Conservation (phyloP, 2,329 filamentous ascomycete species). For the Tolypocladium tropicale region DNA sequence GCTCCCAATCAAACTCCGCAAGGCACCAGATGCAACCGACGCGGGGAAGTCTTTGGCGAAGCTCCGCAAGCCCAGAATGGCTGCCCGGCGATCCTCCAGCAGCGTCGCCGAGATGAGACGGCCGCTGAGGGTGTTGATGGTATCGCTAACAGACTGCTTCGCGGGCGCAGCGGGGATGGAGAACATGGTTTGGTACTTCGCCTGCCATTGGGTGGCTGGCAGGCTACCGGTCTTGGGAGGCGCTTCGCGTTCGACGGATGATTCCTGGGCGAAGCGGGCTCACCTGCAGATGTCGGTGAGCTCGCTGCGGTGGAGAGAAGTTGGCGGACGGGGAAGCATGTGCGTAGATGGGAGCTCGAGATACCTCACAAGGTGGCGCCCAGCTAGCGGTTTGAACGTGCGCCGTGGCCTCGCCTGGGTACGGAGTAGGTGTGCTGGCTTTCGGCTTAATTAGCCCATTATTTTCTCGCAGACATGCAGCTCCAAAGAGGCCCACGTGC, state of each 20-base stretch:
- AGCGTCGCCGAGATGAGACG: slow-evolving; percentile 83
- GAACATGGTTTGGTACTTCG: slow-evolving; percentile 38
- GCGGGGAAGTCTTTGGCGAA: slow-evolving; percentile 96
- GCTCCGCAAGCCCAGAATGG: slow-evolving; percentile 84
- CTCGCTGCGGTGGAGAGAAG: background rate
- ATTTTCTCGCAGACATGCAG: too few species aligned
- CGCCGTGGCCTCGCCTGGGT: background rate
- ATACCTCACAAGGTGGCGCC: background rate
- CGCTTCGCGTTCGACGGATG: background rate
- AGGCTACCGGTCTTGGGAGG: background rate
- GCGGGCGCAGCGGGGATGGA: slow-evolving; percentile 66
- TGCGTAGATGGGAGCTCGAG: background rate
- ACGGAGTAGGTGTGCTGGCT: background rate
- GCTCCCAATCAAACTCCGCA: slow-evolving; percentile 77
- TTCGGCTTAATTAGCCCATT: too few species aligned
- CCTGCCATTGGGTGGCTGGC: slow-evolving; percentile 17
- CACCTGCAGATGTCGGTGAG: background rate
- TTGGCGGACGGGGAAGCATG: background rate
- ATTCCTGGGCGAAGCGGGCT: background rate
- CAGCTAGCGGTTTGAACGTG: background rate
- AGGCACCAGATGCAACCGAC: slow-evolving; percentile 85
- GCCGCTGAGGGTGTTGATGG: slow-evolving; percentile 80
- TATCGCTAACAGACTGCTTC: slow-evolving; percentile 92
- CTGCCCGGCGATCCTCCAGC: slow-evolving; percentile 86
- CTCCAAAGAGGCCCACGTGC: too few species aligned